Conservation (phyloP, 2,329 filamentous ascomycete genomes). For the Neofusicoccum sp. region DNA sequence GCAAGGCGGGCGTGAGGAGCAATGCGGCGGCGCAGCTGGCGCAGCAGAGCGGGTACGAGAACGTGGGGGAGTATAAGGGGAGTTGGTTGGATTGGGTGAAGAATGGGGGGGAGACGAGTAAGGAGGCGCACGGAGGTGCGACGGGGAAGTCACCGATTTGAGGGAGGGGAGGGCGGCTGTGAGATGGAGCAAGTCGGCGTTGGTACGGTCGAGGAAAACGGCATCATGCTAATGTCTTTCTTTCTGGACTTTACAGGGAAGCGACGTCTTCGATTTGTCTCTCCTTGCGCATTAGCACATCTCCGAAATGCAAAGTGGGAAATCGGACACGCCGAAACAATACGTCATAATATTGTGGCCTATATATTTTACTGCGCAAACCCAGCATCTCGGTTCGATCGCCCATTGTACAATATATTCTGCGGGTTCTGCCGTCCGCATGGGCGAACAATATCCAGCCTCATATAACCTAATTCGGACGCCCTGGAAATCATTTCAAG, state of each 20-base stretch:
- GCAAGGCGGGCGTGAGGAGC: slow-evolving; percentile 85
- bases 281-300: no score
- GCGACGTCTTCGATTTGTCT: no score
- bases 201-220: background rate
- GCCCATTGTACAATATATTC: no score
- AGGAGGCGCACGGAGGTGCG: slow-evolving; percentile 8
- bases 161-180: background rate
- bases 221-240: background rate
- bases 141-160: background rate
- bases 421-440: background rate
- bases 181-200: background rate
- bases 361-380: no score
- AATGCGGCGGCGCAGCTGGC: slow-evolving; percentile 75
- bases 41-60: slow-evolving; percentile 69
- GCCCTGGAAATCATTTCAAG: background rate
- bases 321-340: no score
- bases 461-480: slow-evolving; percentile 2
- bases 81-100: slow-evolving; percentile 81
- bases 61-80: slow-evolving; percentile 69
- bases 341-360: no score
- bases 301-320: no score
- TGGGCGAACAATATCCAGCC: background rate
- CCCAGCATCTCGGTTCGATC: no score
- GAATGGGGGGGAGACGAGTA: slow-evolving; percentile 59
- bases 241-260: background rate